Percentiles rank a stretch among this genome's conserved stretches.
Conservation (phyloP, 306 rosid species). For the Coriaria nepalensis region DNA sequence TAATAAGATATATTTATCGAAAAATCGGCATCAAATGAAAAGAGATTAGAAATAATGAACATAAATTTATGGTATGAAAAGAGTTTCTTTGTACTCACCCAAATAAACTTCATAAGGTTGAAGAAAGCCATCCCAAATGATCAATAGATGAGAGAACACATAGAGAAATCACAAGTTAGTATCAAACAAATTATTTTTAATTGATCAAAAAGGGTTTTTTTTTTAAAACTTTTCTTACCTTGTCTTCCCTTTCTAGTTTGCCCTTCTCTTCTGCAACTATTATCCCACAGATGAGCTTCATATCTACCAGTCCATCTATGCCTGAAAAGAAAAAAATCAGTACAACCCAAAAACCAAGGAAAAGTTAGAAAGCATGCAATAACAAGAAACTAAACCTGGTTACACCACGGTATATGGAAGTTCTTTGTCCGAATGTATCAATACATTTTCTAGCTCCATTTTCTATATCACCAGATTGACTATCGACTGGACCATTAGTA, state of each 20-base stretch:
- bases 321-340: conserved; percentile 18
- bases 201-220: neutral
- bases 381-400: conserved; percentile 37
- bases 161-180: conserved; percentile 10
- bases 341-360: neutral
- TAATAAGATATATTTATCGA: no score
- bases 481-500: conserved; percentile 3
- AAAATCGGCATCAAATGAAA: neutral
- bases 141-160: conserved; percentile 1
- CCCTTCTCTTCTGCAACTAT: conserved; percentile 95
- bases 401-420: conserved; percentile 94
- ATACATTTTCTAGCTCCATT: conserved; percentile 46
- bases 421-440: conserved; percentile 87
- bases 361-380: neutral
- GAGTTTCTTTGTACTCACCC: conserved; percentile 42
- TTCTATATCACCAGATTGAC: conserved; percentile 25
- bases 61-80: no score
- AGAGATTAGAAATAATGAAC: neutral
- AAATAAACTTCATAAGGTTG: conserved; percentile 57
- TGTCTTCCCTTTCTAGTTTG: conserved; percentile 95
- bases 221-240: conserved; percentile 25
- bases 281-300: conserved; percentile 93
- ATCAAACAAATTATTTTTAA: neutral
- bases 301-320: conserved; percentile 98
- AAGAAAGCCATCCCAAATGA: conserved; percentile 23